phyloP scores from a whole-genome alignment of 768 basidiomycete genomes.

The Mycena galopus region DNA sequence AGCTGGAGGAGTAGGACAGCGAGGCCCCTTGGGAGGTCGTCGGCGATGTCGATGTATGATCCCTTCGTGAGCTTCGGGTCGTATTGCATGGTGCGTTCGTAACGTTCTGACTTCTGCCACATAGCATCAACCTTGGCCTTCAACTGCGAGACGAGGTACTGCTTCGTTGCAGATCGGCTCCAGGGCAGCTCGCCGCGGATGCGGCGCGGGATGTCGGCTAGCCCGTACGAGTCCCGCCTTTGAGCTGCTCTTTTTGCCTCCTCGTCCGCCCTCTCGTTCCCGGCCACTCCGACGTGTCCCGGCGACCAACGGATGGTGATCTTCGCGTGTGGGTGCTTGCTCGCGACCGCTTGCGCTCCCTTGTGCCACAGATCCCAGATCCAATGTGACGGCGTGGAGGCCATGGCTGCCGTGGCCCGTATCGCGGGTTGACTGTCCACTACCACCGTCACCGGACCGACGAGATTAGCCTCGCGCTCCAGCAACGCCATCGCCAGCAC shows the following conservation, averaged over 20 bases:
- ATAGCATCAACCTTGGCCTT: neutral
- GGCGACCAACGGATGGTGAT: constrained; percentile 37
- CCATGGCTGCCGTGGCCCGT: neutral
- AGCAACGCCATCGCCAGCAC: constrained; percentile 33
- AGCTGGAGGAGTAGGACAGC: constrained; percentile 37
- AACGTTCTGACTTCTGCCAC: constrained; percentile 1
- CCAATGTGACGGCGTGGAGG: constrained; percentile 7
- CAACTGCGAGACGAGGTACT: neutral
- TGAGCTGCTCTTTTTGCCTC: constrained; percentile 36
- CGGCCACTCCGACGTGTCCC: constrained; percentile 34
- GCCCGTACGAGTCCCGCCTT: neutral
- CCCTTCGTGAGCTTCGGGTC: neutral
- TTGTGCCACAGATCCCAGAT: constrained; percentile 15
- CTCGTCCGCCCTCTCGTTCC: constrained; percentile 39
- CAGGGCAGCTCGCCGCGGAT: neutral
- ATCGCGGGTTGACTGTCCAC: constrained; percentile 42
- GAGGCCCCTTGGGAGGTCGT: neutral
- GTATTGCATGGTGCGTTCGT: neutral
- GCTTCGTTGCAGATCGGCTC: neutral
- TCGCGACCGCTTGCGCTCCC: neutral
- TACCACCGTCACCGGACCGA: neutral
- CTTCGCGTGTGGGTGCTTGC: neutral
- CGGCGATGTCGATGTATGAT: neutral
- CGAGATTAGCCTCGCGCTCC: neutral
- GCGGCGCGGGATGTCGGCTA: neutral